These are phyloP conservation scores for Apiospora malaysiana DNA, from an alignment of 2,329 filamentous ascomycete species.

Conservation along the genomic window DNA sequence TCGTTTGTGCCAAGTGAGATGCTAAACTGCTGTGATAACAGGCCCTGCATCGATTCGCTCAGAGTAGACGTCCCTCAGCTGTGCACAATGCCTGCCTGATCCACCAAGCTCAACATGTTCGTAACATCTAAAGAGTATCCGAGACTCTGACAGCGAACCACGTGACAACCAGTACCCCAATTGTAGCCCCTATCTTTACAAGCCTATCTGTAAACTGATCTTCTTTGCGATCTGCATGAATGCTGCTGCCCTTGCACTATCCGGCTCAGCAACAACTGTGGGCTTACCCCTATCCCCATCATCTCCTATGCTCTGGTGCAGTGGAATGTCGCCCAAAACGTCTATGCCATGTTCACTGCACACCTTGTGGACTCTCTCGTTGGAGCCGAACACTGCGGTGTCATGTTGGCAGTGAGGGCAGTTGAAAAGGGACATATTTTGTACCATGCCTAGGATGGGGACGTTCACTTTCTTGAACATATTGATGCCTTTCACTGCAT, in stretches of 20 bases:
- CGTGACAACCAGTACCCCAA: slow-evolving; percentile 22
- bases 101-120: not conserved
- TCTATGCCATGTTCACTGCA: slow-evolving; percentile 76
- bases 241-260: slow-evolving; percentile 71
- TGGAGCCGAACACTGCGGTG: slow-evolving; percentile 76
- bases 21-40: slow-evolving; percentile 28
- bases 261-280: slow-evolving; percentile 86
- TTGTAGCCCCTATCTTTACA: slow-evolving; percentile 32
- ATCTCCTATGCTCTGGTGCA: slow-evolving; percentile 85
- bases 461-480: slow-evolving; percentile 90
- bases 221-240: slow-evolving; percentile 74
- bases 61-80: not conserved
- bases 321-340: slow-evolving; percentile 87
- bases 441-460: slow-evolving; percentile 83
- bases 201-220: slow-evolving; percentile 54
- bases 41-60: not conserved
- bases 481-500: slow-evolving; percentile 88
- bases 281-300: slow-evolving; percentile 88
- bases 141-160: not conserved
- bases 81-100: not conserved
- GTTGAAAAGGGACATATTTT: slow-evolving; percentile 88
- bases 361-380: slow-evolving; percentile 68
- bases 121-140: not conserved
- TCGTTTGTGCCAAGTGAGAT: slow-evolving; percentile 23
- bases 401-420: slow-evolving; percentile 80